Percentiles rank a stretch among this genome's conserved stretches.
These are phyloP conservation scores for Cystoderma amianthinum DNA, from an alignment of 768 basidiomycete genomes.

Conservation along the genomic window DNA sequence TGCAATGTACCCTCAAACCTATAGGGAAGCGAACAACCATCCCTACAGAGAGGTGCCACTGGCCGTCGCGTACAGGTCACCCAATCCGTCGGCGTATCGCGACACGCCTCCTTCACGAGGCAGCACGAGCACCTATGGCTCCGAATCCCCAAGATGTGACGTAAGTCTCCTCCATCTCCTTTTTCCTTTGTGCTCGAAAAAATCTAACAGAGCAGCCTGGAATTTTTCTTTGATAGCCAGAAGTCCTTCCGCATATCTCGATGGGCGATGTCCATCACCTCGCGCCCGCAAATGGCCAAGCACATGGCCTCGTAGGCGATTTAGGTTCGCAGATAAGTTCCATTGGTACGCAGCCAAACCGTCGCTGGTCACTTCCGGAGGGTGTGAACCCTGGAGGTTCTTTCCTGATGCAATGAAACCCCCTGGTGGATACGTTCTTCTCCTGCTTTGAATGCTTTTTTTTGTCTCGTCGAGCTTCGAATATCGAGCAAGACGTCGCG, in stretches of 20 bases:
- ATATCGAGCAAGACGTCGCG: too few species aligned
- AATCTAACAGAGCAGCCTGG: not conserved
- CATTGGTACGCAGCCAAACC: conserved; percentile 22
- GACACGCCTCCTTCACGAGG: not conserved
- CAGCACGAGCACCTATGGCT: not conserved
- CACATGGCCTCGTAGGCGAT: not conserved
- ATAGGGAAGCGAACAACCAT: too few species aligned
- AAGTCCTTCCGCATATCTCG: not conserved
- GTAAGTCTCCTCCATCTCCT: conserved; percentile 1
- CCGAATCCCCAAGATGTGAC: not conserved
- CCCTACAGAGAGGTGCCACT: not conserved
- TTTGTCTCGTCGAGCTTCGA: too few species aligned
- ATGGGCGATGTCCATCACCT: not conserved
- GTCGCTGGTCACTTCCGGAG: conserved; percentile 26
- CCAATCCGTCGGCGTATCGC: not conserved
- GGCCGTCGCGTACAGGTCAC: not conserved
- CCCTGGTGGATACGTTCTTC: too few species aligned
- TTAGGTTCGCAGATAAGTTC: conserved; percentile 6
- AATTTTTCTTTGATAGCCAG: not conserved
- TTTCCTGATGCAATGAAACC: conserved; percentile 10
- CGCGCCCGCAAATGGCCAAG: not conserved
- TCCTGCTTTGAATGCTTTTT: too few species aligned
- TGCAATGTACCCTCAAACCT: not conserved
- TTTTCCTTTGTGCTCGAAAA: too few species aligned
- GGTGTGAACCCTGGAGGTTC: conserved; percentile 18